Evolutionary conservation across 345 rosid species (phyloP), one percentile per base, ranked within the genome.

Genomic region (Corchorus olitorius): DNA sequence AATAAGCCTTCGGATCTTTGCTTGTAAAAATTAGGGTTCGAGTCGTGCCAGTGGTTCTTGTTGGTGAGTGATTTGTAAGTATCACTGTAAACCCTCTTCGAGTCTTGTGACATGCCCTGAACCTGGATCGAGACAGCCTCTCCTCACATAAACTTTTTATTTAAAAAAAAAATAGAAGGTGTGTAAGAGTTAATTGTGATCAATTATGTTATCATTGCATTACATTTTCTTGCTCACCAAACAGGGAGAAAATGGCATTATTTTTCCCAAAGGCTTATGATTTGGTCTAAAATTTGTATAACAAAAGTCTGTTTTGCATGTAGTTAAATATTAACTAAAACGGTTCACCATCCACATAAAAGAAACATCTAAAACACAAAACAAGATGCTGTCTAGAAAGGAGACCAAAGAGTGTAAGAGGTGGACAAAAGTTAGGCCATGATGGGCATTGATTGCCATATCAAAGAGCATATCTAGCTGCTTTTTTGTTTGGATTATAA

Each of bases 361-460:
- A 39, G 43, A 52, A n/a, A 48, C 50, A 14, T 1, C 0, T 5
- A 63, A 53, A 39, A 49, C 50, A 37, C n/a, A 14, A 49, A 66
- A 27, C 67, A 60, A 54, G n/a, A 34, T 74, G 76, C 68, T 69
- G 55, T 63, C 20, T 64, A 15, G 3, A 11, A 27, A 56, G 76
- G 82, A 76, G 78, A 81, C 80, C 83, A 80, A 33, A 43, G 17
- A 52, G 11, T 68, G 41, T 11, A 72, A 68, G 50, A 46, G 8
- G 43, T 34, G 17, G 45, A 41, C 43, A 41, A 75, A 67, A 75
- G 63, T 71, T 71, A 59, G 75, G 68, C 80, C 67, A 58, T 34
- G 56, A 20, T 22, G 52, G 20, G 53, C 62, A 41, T 67, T 67
- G 71, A 65, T 41, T 48, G 15, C 69, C 50, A 43, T 64, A 64